These are phyloP conservation scores for Pleurotus salmoneostramineus DNA, from an alignment of 768 basidiomycete species.

Conservation along the genomic window DNA sequence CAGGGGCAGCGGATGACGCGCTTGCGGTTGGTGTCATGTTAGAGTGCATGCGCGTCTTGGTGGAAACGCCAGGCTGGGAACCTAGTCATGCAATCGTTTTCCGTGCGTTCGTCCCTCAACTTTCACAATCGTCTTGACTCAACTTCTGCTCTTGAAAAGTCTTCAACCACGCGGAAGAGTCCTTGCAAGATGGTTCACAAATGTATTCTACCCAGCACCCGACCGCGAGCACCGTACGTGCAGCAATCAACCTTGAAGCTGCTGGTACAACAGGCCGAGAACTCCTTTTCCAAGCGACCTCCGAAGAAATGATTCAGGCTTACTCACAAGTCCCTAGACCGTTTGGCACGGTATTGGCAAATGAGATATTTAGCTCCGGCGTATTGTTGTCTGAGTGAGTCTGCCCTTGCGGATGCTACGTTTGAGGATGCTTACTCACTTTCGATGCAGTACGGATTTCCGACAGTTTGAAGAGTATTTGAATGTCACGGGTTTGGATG, in stretches of 20 bases:
- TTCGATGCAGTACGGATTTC: slow-evolving; percentile 76
- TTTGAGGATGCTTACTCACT: slow-evolving; percentile 5
- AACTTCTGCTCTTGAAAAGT: slow-evolving; percentile 39
- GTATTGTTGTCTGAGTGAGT: slow-evolving; percentile 85
- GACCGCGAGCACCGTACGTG: slow-evolving; percentile 71
- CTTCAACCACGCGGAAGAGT: slow-evolving; percentile 95
- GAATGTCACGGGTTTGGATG: slow-evolving; percentile 88
- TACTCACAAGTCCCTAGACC: slow-evolving; percentile 86
- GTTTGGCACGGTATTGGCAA: slow-evolving; percentile 84
- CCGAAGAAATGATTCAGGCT: slow-evolving; percentile 90
- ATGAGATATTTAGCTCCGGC: slow-evolving; percentile 91
- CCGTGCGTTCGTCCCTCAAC: slow-evolving; percentile 42
- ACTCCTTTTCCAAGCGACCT: slow-evolving; percentile 93
- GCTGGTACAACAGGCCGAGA: slow-evolving; percentile 87
- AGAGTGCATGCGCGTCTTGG: slow-evolving; percentile 78
- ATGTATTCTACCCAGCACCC: slow-evolving; percentile 90
- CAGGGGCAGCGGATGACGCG: slow-evolving; percentile 87
- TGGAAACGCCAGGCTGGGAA: slow-evolving; percentile 61
- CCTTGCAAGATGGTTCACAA: slow-evolving; percentile 92
- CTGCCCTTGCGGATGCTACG: neutral
- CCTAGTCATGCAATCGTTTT: slow-evolving; percentile 81
- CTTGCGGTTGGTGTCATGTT: slow-evolving; percentile 89
- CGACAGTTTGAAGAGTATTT: slow-evolving; percentile 90
- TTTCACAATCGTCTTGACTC: neutral
- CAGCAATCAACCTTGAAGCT: slow-evolving; percentile 90